Evolutionary conservation across 176 grass and related monocot species (phyloP).

Genomic region (Triticum urartu): DNA sequence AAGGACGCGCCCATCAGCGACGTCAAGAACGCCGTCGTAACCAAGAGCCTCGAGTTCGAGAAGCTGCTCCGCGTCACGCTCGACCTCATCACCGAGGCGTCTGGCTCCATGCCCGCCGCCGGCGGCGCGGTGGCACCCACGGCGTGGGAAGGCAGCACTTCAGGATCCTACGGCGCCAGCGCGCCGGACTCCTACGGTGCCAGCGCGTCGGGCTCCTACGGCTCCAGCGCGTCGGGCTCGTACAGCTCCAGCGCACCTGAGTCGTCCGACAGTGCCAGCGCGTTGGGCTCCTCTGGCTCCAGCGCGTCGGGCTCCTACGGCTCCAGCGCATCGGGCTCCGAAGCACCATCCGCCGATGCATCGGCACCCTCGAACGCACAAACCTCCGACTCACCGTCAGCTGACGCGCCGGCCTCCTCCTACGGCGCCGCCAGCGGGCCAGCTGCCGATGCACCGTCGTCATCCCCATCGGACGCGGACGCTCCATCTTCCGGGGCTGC

Average conservation of each 20-base stretch:
- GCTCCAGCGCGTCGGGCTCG: not conserved
- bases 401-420: not conserved
- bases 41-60: conserved; percentile 57
- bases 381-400: too few species aligned
- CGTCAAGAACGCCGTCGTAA: conserved; percentile 37
- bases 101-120: conserved; percentile 11
- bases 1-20: conserved; percentile 35
- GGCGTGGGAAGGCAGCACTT: not conserved
- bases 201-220: not conserved
- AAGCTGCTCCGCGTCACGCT: conserved; percentile 49
- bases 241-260: not conserved
- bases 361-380: too few species aligned
- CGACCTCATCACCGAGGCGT: conserved; percentile 37
- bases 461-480: not conserved
- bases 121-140: conserved; percentile 12
- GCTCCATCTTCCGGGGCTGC: not conserved
- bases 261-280: not conserved
- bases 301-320: too few species aligned
- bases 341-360: not conserved
- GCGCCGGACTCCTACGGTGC: not conserved
- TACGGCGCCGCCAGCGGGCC: not conserved
- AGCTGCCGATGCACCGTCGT: not conserved
- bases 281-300: not conserved
- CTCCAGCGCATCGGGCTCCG: not conserved
- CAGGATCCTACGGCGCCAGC: conserved; percentile 11